Base-by-base conservation (phyloP, 768 basidiomycete species). In the Hebeloma cylindrosporum region DNA sequence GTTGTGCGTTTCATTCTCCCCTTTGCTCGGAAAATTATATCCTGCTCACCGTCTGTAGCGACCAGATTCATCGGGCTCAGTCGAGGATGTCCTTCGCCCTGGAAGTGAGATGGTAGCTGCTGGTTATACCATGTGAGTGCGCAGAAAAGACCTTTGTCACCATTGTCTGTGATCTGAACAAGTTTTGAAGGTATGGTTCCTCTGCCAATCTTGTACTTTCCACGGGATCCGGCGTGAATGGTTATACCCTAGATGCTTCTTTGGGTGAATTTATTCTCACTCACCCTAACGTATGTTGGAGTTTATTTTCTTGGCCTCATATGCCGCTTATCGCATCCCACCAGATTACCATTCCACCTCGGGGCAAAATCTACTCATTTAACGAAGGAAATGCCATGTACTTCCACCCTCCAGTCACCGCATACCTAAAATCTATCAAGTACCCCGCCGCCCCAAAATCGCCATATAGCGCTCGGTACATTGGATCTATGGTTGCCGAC, bases 321-420 rank as follows among this genome's bases (percentile, higher is more conserved):
- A 36, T 21, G 28, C 13, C 21, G 25, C 39, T 54, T 40, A 47
- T 43, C 18, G 39, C 40, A 44, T 40, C 20, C 32, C 26, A 41
- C 27, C 60, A 90, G 88, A 99, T 99, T 68, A 80, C 82, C 67
- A 91, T 99, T 53, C 96, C 96, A 5, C 53, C 82, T 7, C 85
- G 96, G 38, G 96, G 96, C 54, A 98, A 98, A 72, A 99, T 99
- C 61, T 99, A 99, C 73, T 97, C 94, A 3, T 95, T 98, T 78
- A 99, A 99, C 65, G 96, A 99, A 71, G 96, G 96, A 50, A 99
- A 99, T 72, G 80, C 93, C 23, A 75, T 91, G 78, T 94, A 94
- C 71, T 98, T 96, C 74, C 73, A 93, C 66, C 67, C 79, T 35
- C 93, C 88, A 13, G 88, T 90, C 36, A 69, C 69, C 38, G 79